Evolutionary conservation across 768 basidiomycete genomes (phyloP).

Genomic region (Russula vinacea): DNA sequence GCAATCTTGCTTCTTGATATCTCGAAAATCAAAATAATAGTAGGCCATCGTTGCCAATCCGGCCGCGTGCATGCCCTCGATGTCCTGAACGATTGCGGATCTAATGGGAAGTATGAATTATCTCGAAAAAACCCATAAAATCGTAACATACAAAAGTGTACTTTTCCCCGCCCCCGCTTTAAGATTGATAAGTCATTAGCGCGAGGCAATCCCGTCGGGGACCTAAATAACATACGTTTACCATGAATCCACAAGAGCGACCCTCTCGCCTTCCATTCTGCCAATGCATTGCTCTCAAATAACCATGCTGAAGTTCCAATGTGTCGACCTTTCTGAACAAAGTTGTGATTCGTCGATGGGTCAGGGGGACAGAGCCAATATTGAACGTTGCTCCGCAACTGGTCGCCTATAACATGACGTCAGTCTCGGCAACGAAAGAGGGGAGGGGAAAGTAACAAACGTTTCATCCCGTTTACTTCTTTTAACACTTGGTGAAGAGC

Average conservation of each 20-base stretch:
- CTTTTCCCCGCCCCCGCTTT: conserved; percentile 15
- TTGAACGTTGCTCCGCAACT: not conserved
- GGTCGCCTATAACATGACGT: not conserved
- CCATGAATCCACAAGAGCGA: conserved; percentile 17
- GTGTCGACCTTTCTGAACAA: not conserved
- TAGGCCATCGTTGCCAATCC: conserved; percentile 12
- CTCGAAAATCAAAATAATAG: conserved; percentile 20
- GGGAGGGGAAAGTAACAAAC: not conserved
- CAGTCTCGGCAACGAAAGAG: not conserved
- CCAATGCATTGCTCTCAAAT: not conserved
- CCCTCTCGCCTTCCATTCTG: conserved; percentile 3
- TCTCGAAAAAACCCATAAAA: not conserved
- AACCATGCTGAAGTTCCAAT: conserved; percentile 6
- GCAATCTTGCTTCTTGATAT: conserved; percentile 8
- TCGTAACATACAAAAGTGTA: not conserved
- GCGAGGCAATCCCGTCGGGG: rapidly evolving
- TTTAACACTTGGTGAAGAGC: not conserved
- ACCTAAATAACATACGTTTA: not conserved
- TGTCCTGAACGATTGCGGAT: conserved; percentile 4
- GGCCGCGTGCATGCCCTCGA: not conserved
- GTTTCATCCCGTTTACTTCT: conserved; percentile 1
- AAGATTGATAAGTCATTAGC: not conserved
- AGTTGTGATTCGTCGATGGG: conserved; percentile 13
- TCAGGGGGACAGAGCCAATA: conserved; percentile 5
- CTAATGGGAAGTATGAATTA: not conserved